phyloP scores from a whole-genome alignment of 164 flowering plant genomes.

The Annona squamosa region DNA sequence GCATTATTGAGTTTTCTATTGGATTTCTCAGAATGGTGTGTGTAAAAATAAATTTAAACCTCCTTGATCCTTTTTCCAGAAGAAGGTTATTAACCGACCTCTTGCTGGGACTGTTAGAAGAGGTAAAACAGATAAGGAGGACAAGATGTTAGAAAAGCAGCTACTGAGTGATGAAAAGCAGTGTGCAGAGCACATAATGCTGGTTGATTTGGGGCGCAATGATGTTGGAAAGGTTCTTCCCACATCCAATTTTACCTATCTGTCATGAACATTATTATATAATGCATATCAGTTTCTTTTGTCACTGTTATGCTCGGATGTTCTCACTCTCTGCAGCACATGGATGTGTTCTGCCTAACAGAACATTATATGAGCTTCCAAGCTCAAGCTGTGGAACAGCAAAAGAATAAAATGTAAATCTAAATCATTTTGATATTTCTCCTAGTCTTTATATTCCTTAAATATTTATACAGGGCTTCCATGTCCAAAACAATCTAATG shows the following conservation, averaged over 20 bases:
- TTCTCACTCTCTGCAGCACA: neutral
- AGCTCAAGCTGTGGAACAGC: neutral
- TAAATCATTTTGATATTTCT: no score
- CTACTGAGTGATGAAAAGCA: slow-evolving; percentile 86
- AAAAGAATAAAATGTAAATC: neutral
- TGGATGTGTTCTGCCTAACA: neutral
- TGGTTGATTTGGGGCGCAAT: slow-evolving; percentile 92
- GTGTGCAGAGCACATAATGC: slow-evolving; percentile 95
- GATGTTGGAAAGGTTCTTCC: slow-evolving; percentile 88
- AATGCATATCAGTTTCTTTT: neutral
- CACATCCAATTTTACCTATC: neutral
- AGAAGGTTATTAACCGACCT: slow-evolving; percentile 63
- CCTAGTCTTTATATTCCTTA: neutral
- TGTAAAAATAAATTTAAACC: no score
- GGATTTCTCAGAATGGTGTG: neutral
- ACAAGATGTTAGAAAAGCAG: slow-evolving; percentile 55
- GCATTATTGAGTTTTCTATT: neutral
- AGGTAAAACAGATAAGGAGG: slow-evolving; percentile 80
- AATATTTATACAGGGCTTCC: neutral
- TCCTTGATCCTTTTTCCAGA: slow-evolving; percentile 26
- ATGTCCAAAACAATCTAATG: neutral
- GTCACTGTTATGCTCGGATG: neutral
- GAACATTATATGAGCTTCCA: neutral
- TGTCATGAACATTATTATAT: neutral
- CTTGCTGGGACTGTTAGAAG: slow-evolving; percentile 93